Evolutionary conservation across 208 protist genomes (phyloP).

Genomic region (Naegleria fowleri): DNA sequence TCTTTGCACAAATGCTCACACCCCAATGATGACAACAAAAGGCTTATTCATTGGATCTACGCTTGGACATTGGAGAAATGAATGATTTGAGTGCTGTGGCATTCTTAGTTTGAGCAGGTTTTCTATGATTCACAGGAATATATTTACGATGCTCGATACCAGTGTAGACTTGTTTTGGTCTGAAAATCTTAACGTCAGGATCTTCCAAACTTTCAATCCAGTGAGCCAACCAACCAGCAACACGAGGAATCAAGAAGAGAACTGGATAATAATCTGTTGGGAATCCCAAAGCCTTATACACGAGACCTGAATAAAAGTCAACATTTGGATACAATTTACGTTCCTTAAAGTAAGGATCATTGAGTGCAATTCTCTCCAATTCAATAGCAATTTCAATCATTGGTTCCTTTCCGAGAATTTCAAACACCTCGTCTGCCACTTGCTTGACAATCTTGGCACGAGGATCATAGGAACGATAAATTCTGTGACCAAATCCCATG

Average conservation of each 20-base stretch:
- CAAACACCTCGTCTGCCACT: conserved; percentile 50
- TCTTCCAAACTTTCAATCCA: conserved; percentile 54
- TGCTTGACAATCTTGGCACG: conserved; percentile 56
- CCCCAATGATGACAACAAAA: too few relatives aligned
- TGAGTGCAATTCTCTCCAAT: conserved; percentile 55
- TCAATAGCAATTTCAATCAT: conserved; percentile 60
- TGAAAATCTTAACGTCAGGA: conserved; percentile 40
- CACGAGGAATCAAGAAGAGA: conserved; percentile 60
- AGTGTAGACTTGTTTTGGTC: conserved; percentile 46
- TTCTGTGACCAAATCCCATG: conserved; percentile 68
- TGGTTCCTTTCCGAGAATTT: conserved; percentile 41
- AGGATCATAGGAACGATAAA: conserved; percentile 73
- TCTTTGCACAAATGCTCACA: too few relatives aligned
- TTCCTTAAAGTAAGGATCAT: conserved; percentile 59
- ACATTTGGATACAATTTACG: conserved; percentile 68
- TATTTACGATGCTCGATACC: not conserved
- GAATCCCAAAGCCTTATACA: conserved; percentile 42
- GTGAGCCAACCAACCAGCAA: conserved; percentile 60
- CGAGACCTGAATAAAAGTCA: conserved; percentile 44
- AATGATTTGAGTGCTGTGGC: not conserved
- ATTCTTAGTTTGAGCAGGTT: not conserved
- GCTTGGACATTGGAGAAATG: not conserved
- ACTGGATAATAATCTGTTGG: conserved; percentile 61
- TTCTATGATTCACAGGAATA: conserved; percentile 16
- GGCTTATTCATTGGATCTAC: not conserved